These are phyloP conservation scores for Pseudocercospora crystallina DNA, from an alignment of 2,329 filamentous ascomycete genomes.

Conservation along the genomic window DNA sequence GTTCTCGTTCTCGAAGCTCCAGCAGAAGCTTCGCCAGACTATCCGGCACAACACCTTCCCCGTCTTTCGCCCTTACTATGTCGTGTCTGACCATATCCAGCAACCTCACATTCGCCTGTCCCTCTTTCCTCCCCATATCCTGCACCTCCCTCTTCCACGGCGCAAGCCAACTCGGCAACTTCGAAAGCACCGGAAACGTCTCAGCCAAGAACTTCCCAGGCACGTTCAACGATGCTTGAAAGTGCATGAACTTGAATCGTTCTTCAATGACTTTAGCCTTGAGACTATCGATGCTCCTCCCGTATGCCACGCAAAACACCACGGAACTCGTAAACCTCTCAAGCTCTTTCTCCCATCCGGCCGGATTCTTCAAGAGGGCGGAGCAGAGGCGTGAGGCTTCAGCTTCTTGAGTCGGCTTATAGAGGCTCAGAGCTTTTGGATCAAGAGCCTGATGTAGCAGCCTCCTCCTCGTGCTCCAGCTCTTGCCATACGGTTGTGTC, in stretches of 20 bases:
- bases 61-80: constrained; percentile 26
- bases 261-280: constrained; percentile 49
- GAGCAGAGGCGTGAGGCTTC: constrained; percentile 48
- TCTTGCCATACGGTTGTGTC: constrained; percentile 51
- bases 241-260: constrained; percentile 51
- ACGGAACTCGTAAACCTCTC: constrained; percentile 52
- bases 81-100: constrained; percentile 43
- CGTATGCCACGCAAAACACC: constrained; percentile 54
- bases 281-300: constrained; percentile 51
- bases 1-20: constrained; percentile 41
- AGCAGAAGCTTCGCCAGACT: constrained; percentile 48
- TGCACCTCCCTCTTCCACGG: constrained; percentile 51
- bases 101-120: constrained; percentile 44
- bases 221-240: constrained; percentile 49
- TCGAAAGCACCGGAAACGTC: constrained; percentile 45
- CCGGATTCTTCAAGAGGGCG: constrained; percentile 42
- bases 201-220: constrained; percentile 49
- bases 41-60: constrained; percentile 39
- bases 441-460: constrained; percentile 48
- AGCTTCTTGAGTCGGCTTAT: constrained; percentile 51
- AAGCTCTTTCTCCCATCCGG: constrained; percentile 48
- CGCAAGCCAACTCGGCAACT: constrained; percentile 40
- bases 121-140: constrained; percentile 39
- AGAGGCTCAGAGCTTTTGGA: constrained; percentile 44
- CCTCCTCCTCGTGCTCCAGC: constrained; percentile 47